Evolutionary conservation across 768 basidiomycete species (phyloP), one percentile per base, ranked within the genome.

Genomic region (Phaeolepiota aurea): DNA sequence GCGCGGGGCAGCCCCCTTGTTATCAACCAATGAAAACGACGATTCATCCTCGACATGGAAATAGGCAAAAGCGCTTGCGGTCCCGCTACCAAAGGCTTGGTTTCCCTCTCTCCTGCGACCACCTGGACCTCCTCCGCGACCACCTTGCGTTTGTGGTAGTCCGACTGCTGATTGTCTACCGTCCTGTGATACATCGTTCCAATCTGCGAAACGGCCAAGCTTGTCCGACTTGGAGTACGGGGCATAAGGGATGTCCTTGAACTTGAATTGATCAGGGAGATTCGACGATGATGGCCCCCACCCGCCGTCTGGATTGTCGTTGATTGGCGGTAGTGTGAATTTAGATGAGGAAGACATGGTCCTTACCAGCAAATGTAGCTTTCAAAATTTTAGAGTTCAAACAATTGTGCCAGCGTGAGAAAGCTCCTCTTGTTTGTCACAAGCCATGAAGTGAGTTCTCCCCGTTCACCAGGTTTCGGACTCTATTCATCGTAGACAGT

Each of bases 211-310:
- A 40, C 94, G 83, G 40, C 90, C 91, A 42, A 99, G 82, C 63
- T 97, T 97, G 72, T 99, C 96, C 25, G 89, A 82, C 78, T 99
- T 99, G 65, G 91, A 91, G 74, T 89, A 98, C 3, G 93, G 93
- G 1, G 94, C 93, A 57, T 98, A 99, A 34, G 96, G 96, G 45
- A 98, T 96, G 53, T 97, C 96, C 63, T 89, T 91, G 76, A 96
- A 96, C 65, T 93, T 92, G 68, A 94, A 97, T 48, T 90, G 82
- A 33, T 84, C 72, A 1, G 94, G 92, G 15, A 93, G 68, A 59
- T 87, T 84, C 2, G 67, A 72, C 0, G 82, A 75, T 3, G 83
- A 77, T 4, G 91, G 88, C 1, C 90, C 90, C 93, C 93, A 97
- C 41, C 88, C 87, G 22, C 88, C 90, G 52, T 93, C 91, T 28